These are phyloP conservation scores for Lotus japonicus DNA, from an alignment of 306 rosid genomes.

Conservation along the genomic window DNA sequence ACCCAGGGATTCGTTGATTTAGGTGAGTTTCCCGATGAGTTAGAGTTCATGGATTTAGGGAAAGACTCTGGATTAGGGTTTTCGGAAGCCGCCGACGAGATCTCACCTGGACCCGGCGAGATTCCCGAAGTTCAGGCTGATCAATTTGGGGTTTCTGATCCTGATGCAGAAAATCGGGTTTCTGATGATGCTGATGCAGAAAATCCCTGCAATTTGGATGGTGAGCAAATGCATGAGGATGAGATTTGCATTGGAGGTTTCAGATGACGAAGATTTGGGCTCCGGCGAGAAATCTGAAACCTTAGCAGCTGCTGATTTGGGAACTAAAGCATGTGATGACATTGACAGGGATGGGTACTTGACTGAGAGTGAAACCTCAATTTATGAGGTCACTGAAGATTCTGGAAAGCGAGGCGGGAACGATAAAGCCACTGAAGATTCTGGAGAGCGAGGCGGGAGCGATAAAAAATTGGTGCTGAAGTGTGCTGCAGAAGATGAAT, in stretches of 20 bases:
- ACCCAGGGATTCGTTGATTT: neutral
- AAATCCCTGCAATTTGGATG: too few species aligned
- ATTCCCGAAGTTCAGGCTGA: neutral
- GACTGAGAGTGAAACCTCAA: too few species aligned
- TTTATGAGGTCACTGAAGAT: too few species aligned
- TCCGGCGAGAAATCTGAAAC: neutral
- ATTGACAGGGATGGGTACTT: neutral
- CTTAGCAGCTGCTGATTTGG: neutral
- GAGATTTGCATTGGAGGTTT: neutral
- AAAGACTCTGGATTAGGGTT: constrained; percentile 34
- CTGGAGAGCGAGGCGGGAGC: neutral
- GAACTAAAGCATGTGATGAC: neutral
- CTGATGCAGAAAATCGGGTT: neutral
- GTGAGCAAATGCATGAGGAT: neutral
- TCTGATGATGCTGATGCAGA: neutral
- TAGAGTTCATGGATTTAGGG: constrained; percentile 21
- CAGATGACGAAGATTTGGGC: neutral
- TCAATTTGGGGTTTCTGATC: neutral
- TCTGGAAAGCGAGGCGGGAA: too few species aligned
- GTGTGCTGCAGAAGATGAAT: constrained; percentile 1
- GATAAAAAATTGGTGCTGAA: neutral
- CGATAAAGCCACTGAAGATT: neutral
- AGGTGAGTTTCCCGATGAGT: neutral
- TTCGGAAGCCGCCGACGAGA: neutral
- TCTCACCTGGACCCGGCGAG: neutral